phyloP scores from a whole-genome alignment of 176 grass and related monocot genomes.

The Urochloa ruziziensis region DNA sequence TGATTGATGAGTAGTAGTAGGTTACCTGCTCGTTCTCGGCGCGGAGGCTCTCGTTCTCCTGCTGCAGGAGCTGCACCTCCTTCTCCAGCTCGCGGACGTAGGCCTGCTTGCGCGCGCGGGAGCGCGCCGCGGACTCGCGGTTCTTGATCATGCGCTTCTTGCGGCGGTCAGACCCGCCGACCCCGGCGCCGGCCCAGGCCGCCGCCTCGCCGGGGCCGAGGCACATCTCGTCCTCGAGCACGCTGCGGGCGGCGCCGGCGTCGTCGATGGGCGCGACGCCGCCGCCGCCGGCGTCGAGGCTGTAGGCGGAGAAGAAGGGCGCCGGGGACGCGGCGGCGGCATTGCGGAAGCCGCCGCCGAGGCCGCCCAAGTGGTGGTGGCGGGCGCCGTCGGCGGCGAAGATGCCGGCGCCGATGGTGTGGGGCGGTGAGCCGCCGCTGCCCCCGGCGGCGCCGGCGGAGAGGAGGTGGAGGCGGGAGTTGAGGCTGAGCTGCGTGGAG shows the following conservation, averaged over 20 bases:
- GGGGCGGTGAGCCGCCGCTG: neutral
- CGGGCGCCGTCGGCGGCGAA: neutral
- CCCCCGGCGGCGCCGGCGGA: neutral
- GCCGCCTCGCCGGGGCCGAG: neutral
- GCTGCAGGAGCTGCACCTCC: slow-evolving; percentile 40
- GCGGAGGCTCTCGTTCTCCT: slow-evolving; percentile 51
- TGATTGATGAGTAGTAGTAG: neutral
- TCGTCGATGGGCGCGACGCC: slow-evolving; percentile 18
- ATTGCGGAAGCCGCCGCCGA: slow-evolving; percentile 28
- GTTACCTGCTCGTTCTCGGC: slow-evolving; percentile 46
- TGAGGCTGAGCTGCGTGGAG: slow-evolving; percentile 52
- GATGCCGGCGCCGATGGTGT: neutral
- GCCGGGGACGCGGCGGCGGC: slow-evolving; percentile 23
- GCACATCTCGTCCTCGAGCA: slow-evolving; percentile 30
- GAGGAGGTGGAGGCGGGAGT: slow-evolving; percentile 35
- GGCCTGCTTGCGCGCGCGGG: slow-evolving; percentile 67
- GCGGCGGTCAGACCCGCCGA: slow-evolving; percentile 28
- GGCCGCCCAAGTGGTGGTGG: neutral
- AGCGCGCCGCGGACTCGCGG: slow-evolving; percentile 71
- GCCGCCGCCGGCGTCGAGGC: neutral
- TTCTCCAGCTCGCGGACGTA: slow-evolving; percentile 43
- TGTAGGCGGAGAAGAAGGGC: slow-evolving; percentile 7
- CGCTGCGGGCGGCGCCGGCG: neutral
- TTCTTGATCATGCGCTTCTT: slow-evolving; percentile 82
- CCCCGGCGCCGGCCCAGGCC: neutral